These are phyloP conservation scores for Metschnikowia orientalis DNA, from an alignment of 805 yeast genomes.

Conservation along the genomic window DNA sequence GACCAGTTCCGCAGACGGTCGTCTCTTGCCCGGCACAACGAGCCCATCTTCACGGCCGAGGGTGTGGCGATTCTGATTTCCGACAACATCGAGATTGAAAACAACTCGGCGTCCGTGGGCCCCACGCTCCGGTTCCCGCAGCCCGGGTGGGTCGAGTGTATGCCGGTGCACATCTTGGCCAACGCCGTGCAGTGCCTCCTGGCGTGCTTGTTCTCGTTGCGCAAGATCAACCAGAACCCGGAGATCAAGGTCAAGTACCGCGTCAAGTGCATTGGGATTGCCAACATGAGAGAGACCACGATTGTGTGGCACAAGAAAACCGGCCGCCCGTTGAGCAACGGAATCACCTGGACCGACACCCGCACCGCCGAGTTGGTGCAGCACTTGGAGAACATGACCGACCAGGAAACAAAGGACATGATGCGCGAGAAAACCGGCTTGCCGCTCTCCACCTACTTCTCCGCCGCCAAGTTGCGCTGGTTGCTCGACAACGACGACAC, in stretches of 20 bases:
- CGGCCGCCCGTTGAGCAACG: slow-evolving; percentile 78
- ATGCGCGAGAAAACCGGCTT: slow-evolving; percentile 71
- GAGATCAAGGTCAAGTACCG: slow-evolving; percentile 50
- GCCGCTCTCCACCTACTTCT: slow-evolving; percentile 86
- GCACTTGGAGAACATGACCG: slow-evolving; percentile 50
- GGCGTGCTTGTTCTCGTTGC: slow-evolving; percentile 54
- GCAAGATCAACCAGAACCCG: slow-evolving; percentile 51
- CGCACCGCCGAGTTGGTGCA: slow-evolving; percentile 73
- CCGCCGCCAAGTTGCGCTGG: slow-evolving; percentile 89
- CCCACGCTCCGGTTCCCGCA: slow-evolving; percentile 75
- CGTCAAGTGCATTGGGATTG: slow-evolving; percentile 76
- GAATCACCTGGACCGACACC: slow-evolving; percentile 95
- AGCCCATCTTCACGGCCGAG: slow-evolving; percentile 66
- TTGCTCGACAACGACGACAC: slow-evolving; percentile 70
- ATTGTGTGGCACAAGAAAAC: slow-evolving; percentile 81
- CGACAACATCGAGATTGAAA: slow-evolving; percentile 61
- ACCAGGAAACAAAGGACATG: slow-evolving; percentile 51
- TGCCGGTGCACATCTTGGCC: slow-evolving; percentile 76
- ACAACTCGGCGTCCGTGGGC: slow-evolving; percentile 45
- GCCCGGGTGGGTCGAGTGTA: slow-evolving; percentile 94
- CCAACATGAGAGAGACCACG: slow-evolving; percentile 95
- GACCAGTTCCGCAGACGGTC: slow-evolving; percentile 44
- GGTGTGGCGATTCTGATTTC: slow-evolving; percentile 64
- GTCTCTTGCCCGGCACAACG: slow-evolving; percentile 42
- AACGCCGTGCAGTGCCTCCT: slow-evolving; percentile 78